These are phyloP conservation scores for Emydomyces testavorans DNA, from an alignment of 2,329 filamentous ascomycete species.

Conservation along the genomic window DNA sequence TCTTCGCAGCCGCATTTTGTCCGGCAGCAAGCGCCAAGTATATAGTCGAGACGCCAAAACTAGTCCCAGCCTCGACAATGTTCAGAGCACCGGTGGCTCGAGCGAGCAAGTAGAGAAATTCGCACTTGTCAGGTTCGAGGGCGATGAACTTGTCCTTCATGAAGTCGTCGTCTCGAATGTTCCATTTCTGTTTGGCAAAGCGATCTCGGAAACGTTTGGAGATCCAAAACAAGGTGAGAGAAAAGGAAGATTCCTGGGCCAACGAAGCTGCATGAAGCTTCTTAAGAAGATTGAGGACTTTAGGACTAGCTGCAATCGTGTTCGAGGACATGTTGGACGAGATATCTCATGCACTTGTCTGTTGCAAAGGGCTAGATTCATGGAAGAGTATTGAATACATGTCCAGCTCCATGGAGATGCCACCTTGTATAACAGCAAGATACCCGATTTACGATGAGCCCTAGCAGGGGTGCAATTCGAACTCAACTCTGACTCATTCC, in stretches of 20 bases:
- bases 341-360: not conserved
- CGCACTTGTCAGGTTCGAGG: constrained; percentile 48
- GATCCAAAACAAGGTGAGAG: constrained; percentile 19
- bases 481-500: not conserved
- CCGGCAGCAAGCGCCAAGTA: constrained; percentile 49
- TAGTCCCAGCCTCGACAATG: constrained; percentile 51
- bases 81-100: constrained; percentile 40
- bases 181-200: constrained; percentile 11
- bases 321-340: constrained; percentile 13
- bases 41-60: constrained; percentile 51
- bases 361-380: too few relatives aligned
- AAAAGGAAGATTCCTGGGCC: constrained; percentile 24
- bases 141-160: constrained; percentile 50
- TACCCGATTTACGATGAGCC: not conserved
- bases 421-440: not conserved
- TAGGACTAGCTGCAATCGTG: constrained; percentile 14
- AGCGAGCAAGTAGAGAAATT: constrained; percentile 45
- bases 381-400: not conserved
- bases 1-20: constrained; percentile 33
- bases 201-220: constrained; percentile 12
- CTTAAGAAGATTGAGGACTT: constrained; percentile 22
- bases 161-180: constrained; percentile 24
- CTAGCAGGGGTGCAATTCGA: not conserved
- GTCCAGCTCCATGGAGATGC: not conserved
- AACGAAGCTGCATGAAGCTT: constrained; percentile 25